These are phyloP conservation scores for Chrysoporthe austroafricana DNA, from an alignment of 2,329 filamentous ascomycete species.

Conservation along the genomic window DNA sequence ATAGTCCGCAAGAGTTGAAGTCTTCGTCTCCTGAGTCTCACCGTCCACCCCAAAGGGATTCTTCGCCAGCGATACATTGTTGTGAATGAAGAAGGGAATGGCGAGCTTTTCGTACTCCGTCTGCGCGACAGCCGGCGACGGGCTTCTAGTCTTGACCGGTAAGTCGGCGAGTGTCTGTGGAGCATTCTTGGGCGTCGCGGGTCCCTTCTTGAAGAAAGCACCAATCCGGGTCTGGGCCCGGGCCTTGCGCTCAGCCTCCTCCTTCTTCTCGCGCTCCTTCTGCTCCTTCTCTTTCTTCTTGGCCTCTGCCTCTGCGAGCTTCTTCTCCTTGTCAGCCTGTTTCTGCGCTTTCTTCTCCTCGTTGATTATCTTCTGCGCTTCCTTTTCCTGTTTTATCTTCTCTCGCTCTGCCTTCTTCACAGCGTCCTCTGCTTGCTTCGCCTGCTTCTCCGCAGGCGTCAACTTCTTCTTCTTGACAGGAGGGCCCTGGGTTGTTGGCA, in stretches of 20 bases:
- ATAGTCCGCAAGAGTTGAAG: conserved; percentile 55
- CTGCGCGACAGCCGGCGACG: conserved; percentile 28
- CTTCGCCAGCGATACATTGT: conserved; percentile 72
- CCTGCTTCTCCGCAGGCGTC: conserved; percentile 45
- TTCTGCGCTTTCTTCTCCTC: conserved; percentile 43
- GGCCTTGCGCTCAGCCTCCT: conserved; percentile 55
- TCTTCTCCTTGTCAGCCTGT: conserved; percentile 38
- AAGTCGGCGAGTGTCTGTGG: conserved; percentile 33
- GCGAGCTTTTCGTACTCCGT: conserved; percentile 72
- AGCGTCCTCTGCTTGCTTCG: conserved; percentile 42
- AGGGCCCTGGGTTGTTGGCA: conserved; percentile 35
- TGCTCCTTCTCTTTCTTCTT: conserved; percentile 51
- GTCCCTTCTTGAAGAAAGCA: conserved; percentile 48
- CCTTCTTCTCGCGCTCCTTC: conserved; percentile 46
- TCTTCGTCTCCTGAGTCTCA: conserved; percentile 57
- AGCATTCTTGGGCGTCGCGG: conserved; percentile 46
- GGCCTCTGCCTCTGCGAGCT: conserved; percentile 41
- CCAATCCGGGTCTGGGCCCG: conserved; percentile 52
- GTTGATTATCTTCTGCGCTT: conserved; percentile 40
- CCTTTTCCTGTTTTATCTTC: conserved; percentile 40
- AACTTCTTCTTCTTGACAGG: conserved; percentile 52
- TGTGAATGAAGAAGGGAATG: conserved; percentile 78
- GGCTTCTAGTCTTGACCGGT: conserved; percentile 26
- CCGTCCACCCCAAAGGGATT: conserved; percentile 61
- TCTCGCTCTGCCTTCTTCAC: conserved; percentile 41